A percentile compares a stretch with the other conserved stretches of the same genome.
Conservation (phyloP, 2,329 filamentous ascomycete species). For the Tolypocladium album region DNA sequence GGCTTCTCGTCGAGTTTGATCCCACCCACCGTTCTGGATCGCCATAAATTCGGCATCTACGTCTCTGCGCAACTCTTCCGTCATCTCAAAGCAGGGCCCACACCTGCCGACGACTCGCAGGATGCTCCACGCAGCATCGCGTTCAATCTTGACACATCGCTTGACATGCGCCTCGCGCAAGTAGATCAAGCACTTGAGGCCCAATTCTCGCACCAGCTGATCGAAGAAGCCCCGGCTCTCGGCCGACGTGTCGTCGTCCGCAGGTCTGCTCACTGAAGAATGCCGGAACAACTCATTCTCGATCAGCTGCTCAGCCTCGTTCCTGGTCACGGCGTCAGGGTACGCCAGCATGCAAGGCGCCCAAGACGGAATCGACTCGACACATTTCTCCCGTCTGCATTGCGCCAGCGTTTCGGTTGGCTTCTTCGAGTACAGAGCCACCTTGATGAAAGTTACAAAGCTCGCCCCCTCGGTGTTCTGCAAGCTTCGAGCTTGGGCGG, state of each 20-base stretch:
- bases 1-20: background rate
- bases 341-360: constrained; percentile 38
- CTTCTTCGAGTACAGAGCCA: constrained; percentile 16
- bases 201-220: constrained; percentile 27
- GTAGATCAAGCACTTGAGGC: constrained; percentile 32
- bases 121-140: constrained; percentile 30
- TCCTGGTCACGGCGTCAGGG: constrained; percentile 30
- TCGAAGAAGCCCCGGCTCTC: constrained; percentile 4
- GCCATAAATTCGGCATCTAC: constrained; percentile 16
- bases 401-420: constrained; percentile 13
- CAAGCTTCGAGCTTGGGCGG: constrained; percentile 29
- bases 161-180: constrained; percentile 35
- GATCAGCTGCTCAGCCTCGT: constrained; percentile 32
- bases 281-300: constrained; percentile 29
- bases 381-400: constrained; percentile 9
- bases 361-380: constrained; percentile 31
- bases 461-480: constrained; percentile 36
- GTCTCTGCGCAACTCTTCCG: constrained; percentile 19
- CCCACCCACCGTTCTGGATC: constrained; percentile 15
- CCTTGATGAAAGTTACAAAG: constrained; percentile 34
- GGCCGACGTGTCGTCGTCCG: constrained; percentile 16
- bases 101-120: constrained; percentile 32
- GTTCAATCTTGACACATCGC: constrained; percentile 28
- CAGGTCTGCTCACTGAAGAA: constrained; percentile 8
- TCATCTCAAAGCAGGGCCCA: constrained; percentile 24